Percentiles rank a stretch among this genome's conserved stretches.
phyloP scores from a whole-genome alignment of 2,329 filamentous ascomycete species.

The Cladosporium halotolerans region DNA sequence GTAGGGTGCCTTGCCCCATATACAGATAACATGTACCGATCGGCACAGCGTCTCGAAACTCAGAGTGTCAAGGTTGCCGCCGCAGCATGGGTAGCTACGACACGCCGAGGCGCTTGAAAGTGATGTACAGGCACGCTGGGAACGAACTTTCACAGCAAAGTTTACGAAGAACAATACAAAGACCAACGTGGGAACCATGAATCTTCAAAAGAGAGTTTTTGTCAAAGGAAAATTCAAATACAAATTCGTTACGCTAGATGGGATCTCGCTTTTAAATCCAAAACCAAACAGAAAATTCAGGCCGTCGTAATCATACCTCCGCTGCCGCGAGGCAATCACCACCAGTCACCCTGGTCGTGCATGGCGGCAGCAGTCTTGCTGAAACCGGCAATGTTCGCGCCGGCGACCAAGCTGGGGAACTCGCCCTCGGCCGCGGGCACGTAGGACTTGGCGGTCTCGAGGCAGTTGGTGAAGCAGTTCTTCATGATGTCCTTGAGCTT shows the following conservation, averaged over 20 bases:
- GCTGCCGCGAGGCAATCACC: conserved; percentile 27
- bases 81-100: no score
- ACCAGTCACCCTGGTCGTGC: conserved; percentile 97
- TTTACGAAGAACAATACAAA: no score
- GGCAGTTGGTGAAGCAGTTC: conserved; percentile 80
- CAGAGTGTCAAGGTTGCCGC: no score
- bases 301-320: no score
- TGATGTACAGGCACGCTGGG: no score
- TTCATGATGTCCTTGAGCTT: conserved; percentile 95
- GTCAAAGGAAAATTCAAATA: neutral
- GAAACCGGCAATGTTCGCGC: conserved; percentile 96
- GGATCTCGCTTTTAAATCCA: conserved; percentile 7
- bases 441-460: conserved; percentile 85
- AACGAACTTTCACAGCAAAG: no score
- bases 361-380: conserved; percentile 93
- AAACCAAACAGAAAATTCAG: neutral
- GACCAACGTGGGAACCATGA: neutral
- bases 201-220: neutral
- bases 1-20: no score
- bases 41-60: no score
- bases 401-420: conserved; percentile 83
- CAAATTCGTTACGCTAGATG: conserved; percentile 8
- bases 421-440: conserved; percentile 71
- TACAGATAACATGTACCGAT: no score
- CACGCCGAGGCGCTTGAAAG: no score